A percentile compares a stretch with the other conserved stretches of the same genome.
phyloP scores from a whole-genome alignment of 2,329 filamentous ascomycete genomes.

The Colletotrichum sp. region DNA sequence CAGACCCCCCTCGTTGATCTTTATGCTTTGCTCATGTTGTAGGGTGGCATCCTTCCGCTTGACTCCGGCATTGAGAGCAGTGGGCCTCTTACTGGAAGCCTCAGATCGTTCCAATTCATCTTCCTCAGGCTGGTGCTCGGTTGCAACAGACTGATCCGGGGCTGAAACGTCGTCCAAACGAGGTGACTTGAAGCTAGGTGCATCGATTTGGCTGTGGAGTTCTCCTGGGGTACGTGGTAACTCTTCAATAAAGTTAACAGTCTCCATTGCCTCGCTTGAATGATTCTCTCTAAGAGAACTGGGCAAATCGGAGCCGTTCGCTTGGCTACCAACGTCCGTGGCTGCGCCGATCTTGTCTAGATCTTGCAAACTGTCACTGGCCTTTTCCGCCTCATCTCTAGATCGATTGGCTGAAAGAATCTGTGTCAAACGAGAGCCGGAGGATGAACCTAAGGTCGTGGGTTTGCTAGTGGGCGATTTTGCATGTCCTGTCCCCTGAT shows the following conservation, averaged over 20 bases:
- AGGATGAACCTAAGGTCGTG: slow-evolving; percentile 35
- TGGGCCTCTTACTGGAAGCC: background rate
- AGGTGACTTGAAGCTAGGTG: background rate
- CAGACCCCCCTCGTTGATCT: slow-evolving; percentile 32
- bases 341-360: background rate
- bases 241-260: background rate
- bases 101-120: background rate
- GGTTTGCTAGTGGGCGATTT: background rate
- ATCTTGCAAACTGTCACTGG: background rate
- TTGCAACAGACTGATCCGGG: background rate
- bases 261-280: background rate
- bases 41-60: slow-evolving; percentile 63
- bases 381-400: slow-evolving; percentile 6
- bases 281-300: too few species aligned
- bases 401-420: slow-evolving; percentile 42
- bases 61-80: background rate
- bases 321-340: background rate
- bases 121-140: background rate
- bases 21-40: slow-evolving; percentile 54
- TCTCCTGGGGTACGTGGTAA: background rate
- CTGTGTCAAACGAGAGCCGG: slow-evolving; percentile 48
- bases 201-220: background rate
- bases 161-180: background rate
- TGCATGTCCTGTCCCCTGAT: background rate
- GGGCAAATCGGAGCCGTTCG: background rate